phyloP scores from a whole-genome alignment of 2,329 filamentous ascomycete genomes.

The Ophiocordyceps unilateralis region DNA sequence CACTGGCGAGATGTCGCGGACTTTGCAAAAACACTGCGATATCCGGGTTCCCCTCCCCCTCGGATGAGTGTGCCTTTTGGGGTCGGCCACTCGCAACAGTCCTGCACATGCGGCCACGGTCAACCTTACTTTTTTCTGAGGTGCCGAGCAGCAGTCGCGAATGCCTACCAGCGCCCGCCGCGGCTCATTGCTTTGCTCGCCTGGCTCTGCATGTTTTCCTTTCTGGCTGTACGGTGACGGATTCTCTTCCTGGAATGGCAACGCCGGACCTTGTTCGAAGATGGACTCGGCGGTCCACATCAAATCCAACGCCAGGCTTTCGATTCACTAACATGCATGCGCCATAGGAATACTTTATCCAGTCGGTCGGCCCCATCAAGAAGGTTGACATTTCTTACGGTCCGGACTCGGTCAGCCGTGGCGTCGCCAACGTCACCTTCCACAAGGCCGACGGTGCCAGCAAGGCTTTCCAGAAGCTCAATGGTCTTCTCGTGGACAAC shows the following conservation, averaged over 20 bases:
- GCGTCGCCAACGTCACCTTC: constrained; percentile 83
- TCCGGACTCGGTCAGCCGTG: constrained; percentile 78
- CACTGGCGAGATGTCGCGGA: not conserved
- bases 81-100: not conserved
- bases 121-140: not conserved
- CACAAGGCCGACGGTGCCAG: constrained; percentile 62
- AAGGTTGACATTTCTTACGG: constrained; percentile 84
- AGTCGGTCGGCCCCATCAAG: constrained; percentile 80
- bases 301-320: constrained; percentile 9
- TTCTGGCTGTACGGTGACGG: not conserved
- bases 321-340: constrained; percentile 49
- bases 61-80: not conserved
- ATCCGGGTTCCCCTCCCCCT: not conserved
- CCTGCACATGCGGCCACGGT: not conserved
- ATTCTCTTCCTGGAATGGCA: constrained; percentile 5
- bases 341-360: constrained; percentile 86
- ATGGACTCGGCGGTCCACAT: constrained; percentile 11
- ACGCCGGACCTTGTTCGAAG: constrained; percentile 13
- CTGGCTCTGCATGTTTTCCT: constrained; percentile 2
- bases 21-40: not conserved
- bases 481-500: constrained; percentile 80
- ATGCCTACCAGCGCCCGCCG: not conserved
- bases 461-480: constrained; percentile 68
- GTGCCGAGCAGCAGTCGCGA: not conserved
- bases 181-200: constrained; percentile 5